Base-by-base conservation (phyloP, 2,329 filamentous ascomycete species). In the Talaromyces rugulosus region DNA sequence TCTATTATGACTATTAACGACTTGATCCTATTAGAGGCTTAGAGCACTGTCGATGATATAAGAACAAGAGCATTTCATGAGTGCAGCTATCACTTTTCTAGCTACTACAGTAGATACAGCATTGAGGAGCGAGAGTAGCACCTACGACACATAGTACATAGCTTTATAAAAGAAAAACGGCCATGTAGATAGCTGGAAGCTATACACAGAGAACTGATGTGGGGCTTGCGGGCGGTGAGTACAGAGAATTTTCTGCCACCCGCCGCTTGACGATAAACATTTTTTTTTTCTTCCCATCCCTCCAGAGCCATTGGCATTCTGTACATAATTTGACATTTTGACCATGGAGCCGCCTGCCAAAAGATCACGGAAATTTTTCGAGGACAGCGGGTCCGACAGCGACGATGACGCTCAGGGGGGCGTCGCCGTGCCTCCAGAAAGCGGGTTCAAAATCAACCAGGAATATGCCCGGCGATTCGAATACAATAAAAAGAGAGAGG, bases 401-500 rank as follows among this genome's bases (percentile, higher is more conserved):
- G 75, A 76, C 47, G 74, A 71, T 44, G 75, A 72, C 30, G 71
- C 72, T 59, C 75, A 76, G 58, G 74, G 74, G 57, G 78, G 77
- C 61, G 77, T 77, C 62, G 77, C 74, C 50, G 66, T 75, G 30
- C 64, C 73, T 28, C 55, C 59, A 54, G 70, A 65, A 62, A 67
- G 68, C 42, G 70, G 71, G 31, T 84, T 98, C 74, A 92, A 90
- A 74, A 88, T 99, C 77, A 98, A 99, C 76, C 83, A 92, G 74
- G 91, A 96, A 58, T 99, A 89, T 75, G 95, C 95, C 51, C 87
- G 85, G 68, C 85, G 91, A 47, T 98, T 96, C 70, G 95, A 99
- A 76, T 85, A 98, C 79, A 99, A 99, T 80, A 97, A 98, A 81
- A 96, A 96, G 80, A 86, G 94, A 62, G 93, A 96, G 73, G 95